Evolutionary conservation across 805 yeast genomes (phyloP).

Genomic region (Yarrowia sp.): DNA sequence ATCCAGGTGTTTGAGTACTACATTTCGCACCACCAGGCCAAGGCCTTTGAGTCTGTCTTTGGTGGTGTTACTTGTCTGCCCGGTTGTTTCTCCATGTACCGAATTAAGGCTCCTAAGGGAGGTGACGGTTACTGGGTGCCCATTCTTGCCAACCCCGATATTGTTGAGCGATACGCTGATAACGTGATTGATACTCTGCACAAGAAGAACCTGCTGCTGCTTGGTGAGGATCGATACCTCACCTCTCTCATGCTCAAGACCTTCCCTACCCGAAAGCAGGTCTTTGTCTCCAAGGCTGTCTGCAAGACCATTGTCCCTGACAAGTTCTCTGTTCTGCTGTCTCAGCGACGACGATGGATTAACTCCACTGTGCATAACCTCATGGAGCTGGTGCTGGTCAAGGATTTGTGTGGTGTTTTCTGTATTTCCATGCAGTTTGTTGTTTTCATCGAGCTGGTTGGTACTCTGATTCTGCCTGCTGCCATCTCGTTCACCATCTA

Average conservation of each 20-base stretch:
- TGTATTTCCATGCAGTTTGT: constrained; percentile 96
- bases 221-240: constrained; percentile 91
- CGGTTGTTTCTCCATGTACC: constrained; percentile 92
- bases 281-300: constrained; percentile 89
- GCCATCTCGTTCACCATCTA: constrained; percentile 85
- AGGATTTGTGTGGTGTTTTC: constrained; percentile 92
- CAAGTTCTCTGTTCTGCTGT: constrained; percentile 74
- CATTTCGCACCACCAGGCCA: constrained; percentile 92
- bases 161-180: constrained; percentile 89
- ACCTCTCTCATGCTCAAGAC: constrained; percentile 86
- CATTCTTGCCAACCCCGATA: constrained; percentile 89
- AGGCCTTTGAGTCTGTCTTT: constrained; percentile 91
- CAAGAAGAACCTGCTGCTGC: constrained; percentile 78
- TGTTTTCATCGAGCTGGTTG: constrained; percentile 80
- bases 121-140: constrained; percentile 87
- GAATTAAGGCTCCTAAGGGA: constrained; percentile 90
- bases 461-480: constrained; percentile 87
- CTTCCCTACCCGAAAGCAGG: constrained; percentile 86
- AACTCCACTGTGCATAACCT: constrained; percentile 94
- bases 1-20: constrained; percentile 95
- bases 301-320: constrained; percentile 92
- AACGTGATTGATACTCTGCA: constrained; percentile 85
- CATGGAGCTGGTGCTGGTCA: constrained; percentile 84
- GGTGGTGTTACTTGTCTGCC: constrained; percentile 96
- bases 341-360: constrained; percentile 97